Evolutionary conservation across 371 early-diverging fungal species (phyloP).

Genomic region (Rhizopus sp.): DNA sequence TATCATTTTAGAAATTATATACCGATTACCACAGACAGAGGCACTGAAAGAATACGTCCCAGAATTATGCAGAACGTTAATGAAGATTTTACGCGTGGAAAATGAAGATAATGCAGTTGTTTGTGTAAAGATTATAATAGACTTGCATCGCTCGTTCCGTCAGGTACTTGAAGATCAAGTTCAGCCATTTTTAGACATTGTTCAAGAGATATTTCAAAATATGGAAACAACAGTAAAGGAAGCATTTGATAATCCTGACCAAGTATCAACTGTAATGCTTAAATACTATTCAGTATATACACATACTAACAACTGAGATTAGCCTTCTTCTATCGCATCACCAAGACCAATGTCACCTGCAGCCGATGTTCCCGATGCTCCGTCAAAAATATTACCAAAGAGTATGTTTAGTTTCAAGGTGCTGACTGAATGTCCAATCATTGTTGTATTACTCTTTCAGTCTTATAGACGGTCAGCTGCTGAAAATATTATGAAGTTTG

Average conservation of each 20-base stretch:
- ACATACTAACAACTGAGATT: conserved; percentile 1
- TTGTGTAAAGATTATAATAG: conserved; percentile 93
- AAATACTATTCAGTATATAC: conserved; percentile 8
- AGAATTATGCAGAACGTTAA: conserved; percentile 64
- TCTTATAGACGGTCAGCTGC: conserved; percentile 77
- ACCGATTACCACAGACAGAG: conserved; percentile 89
- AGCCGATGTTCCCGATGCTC: conserved; percentile 62
- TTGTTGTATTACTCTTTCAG: conserved; percentile 93
- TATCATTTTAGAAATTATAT: conserved; percentile 88
- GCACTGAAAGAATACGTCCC: conserved; percentile 64
- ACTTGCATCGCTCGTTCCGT: conserved; percentile 87
- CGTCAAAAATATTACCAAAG: conserved; percentile 70
- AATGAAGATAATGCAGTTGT: conserved; percentile 97
- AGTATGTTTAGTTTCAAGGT: conserved; percentile 94
- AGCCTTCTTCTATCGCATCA: conserved; percentile 63
- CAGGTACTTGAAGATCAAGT: conserved; percentile 83
- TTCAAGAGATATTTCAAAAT: conserved; percentile 89
- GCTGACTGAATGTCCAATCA: conserved; percentile 95
- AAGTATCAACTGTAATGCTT: conserved; percentile 1
- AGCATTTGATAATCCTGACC: conserved; percentile 68
- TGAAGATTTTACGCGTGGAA: conserved; percentile 82
- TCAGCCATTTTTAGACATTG: conserved; percentile 88
- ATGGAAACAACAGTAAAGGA: conserved; percentile 85
- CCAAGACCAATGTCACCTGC: conserved; percentile 79
- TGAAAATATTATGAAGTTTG: conserved; percentile 80